Evolutionary conservation across 306 rosid species (phyloP), one percentile per base, ranked within the genome.

Genomic region (Quercus rubra): DNA sequence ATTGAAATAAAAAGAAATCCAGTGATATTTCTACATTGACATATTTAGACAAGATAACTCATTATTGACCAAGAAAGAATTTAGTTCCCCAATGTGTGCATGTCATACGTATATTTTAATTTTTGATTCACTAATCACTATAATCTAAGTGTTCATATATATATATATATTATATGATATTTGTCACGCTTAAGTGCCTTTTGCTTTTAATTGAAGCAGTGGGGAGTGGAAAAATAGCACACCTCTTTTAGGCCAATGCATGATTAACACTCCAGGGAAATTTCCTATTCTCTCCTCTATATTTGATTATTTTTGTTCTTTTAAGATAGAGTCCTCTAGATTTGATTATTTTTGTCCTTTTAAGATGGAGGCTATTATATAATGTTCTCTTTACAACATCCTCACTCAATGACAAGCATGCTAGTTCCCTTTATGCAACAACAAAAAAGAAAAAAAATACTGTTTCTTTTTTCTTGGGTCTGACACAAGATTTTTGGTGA

Each of bases 341-440:
- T 73, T 83, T 84, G 82, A 76, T 80, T 81, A 63, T 25, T 73
- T 76, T 69, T 52, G 77, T 74, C 83, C 72, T 79, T 71, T 64
- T 64, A 69, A 74, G 78, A 58, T 57, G 54, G 52, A 68, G 68
- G 69, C 28, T 59, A 73, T 77, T 83, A 49, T 85, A 77, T 81
- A 88, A 80, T 72, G 81, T 88, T 74, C 88, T 76, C 76, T 75
- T 86, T 83, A 78, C 71, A 74, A 64, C 79, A 77, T 83, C 84
- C 78, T 77, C 88, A 82, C 86, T 86, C 89, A 79, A 79, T 79
- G 93, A 88, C 94, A 88, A 89, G 94, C 97, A 89, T 89, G 97
- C 97, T 79, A 82, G 86, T 86, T 78, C 81, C 79, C 89, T 92
- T 88, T 84, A 76, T 75, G 74, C 81, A 78, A 81, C 78, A 79